Evolutionary conservation across 225 moss, liverwort and hornwort genomes (phyloP).

Genomic region (Straminergon stramineum): DNA sequence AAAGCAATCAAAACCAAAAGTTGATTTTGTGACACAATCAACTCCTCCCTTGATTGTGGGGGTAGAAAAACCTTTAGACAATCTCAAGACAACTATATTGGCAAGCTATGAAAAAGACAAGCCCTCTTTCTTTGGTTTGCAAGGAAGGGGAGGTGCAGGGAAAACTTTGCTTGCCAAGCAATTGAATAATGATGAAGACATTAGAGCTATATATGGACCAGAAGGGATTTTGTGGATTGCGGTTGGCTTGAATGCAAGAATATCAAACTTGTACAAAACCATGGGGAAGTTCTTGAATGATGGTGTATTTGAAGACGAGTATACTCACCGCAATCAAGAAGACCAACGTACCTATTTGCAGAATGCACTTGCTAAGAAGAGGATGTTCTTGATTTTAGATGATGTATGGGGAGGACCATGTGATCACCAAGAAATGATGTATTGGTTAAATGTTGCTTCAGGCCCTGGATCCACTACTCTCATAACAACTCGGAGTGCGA

Average conservation of each 20-base stretch:
- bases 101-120: not conserved
- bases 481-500: not conserved
- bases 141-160: not conserved
- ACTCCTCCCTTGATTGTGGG: not conserved
- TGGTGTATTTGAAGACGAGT: not conserved
- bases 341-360: not conserved
- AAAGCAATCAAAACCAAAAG: not conserved
- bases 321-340: not conserved
- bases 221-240: not conserved
- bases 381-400: not conserved
- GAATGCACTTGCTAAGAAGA: not conserved
- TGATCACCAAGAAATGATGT: not conserved
- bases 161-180: not conserved
- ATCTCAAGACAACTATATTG: not conserved
- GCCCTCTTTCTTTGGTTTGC: not conserved
- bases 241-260: not conserved
- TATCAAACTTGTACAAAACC: not conserved
- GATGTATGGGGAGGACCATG: not conserved
- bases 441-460: not conserved
- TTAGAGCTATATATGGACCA: rapidly evolving
- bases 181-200: not conserved
- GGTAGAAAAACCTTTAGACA: not conserved
- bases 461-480: not conserved
- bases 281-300: not conserved
- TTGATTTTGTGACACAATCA: not conserved